Percentiles rank a stretch among this genome's conserved stretches.
phyloP scores from a whole-genome alignment of 2,329 filamentous ascomycete species.

The Fusarium newnesense region DNA sequence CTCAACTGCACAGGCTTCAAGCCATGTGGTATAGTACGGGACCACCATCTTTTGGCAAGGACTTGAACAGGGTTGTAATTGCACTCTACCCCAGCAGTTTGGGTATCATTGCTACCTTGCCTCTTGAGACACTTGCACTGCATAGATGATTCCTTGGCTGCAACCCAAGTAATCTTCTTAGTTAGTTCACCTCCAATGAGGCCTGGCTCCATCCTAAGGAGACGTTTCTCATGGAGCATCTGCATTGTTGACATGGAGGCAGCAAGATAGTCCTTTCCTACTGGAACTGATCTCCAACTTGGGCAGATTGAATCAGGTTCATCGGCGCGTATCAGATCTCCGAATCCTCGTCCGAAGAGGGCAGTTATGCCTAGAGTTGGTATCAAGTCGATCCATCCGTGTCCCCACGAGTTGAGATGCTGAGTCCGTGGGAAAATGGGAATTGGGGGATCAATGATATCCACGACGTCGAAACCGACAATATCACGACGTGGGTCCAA shows the following conservation, averaged over 20 bases:
- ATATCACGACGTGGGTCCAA: conserved; percentile 7
- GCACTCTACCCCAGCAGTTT: not conserved
- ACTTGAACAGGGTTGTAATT: conserved; percentile 16
- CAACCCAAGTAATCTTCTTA: conserved; percentile 1
- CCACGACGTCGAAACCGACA: conserved; percentile 7
- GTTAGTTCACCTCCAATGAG: not conserved
- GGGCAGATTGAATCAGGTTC: not conserved
- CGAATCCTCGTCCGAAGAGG: conserved; percentile 3
- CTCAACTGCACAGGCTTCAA: not conserved
- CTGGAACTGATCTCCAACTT: not conserved
- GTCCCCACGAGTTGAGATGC: not conserved
- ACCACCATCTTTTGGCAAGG: conserved; percentile 16
- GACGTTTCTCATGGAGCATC: conserved; percentile 4
- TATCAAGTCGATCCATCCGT: conserved; percentile 12
- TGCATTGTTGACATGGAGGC: conserved; percentile 6
- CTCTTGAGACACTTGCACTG: not conserved
- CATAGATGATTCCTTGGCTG: not conserved
- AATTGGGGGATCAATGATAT: not conserved
- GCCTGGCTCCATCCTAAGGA: conserved; percentile 9
- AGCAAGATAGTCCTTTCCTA: not conserved
- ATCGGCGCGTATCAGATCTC: not conserved
- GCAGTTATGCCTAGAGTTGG: conserved; percentile 1
- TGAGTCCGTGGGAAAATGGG: conserved; percentile 2
- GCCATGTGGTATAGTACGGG: not conserved
- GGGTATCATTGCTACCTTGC: no score